phyloP scores from a whole-genome alignment of 176 grass and related monocot genomes.

The Musa troglodytarum region DNA sequence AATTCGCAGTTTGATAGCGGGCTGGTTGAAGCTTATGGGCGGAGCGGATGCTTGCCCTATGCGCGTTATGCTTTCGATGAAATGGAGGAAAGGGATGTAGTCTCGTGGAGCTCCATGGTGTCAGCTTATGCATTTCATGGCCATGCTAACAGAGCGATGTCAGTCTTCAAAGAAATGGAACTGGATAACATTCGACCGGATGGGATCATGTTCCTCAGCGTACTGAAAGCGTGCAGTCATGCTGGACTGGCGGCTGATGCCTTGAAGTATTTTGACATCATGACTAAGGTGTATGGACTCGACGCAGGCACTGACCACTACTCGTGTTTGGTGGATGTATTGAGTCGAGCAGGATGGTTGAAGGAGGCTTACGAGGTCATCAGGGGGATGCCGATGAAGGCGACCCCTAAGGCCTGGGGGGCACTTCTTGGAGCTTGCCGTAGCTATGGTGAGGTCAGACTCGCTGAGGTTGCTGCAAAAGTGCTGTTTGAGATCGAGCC shows the following conservation, averaged over 20 bases:
- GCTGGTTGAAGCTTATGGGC: constrained; percentile 54
- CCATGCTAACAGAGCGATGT: constrained; percentile 28
- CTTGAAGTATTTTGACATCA: constrained; percentile 43
- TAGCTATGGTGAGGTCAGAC: constrained; percentile 42
- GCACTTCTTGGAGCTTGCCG: constrained; percentile 66
- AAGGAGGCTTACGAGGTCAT: constrained; percentile 51
- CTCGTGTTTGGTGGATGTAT: constrained; percentile 61
- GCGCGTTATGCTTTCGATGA: constrained; percentile 35
- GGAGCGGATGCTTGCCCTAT: constrained; percentile 27
- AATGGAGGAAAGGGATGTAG: constrained; percentile 41
- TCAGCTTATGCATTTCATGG: constrained; percentile 70
- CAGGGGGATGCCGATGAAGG: constrained; percentile 42
- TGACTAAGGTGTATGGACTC: constrained; percentile 32
- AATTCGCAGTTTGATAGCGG: constrained; percentile 43
- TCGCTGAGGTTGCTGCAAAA: constrained; percentile 46
- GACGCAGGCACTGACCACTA: constrained; percentile 46
- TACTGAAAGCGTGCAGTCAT: constrained; percentile 52
- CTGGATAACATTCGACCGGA: constrained; percentile 37
- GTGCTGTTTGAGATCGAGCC: constrained; percentile 60
- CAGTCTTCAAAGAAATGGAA: constrained; percentile 44
- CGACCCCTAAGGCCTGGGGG: constrained; percentile 58
- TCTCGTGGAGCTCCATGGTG: constrained; percentile 50
- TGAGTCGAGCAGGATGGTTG: constrained; percentile 52
- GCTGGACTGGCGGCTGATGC: constrained; percentile 48
- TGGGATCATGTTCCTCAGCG: constrained; percentile 48